Evolutionary conservation across 176 grass and related monocot genomes (phyloP), one percentile per base, ranked within the genome.

Genomic region (Carex kokanica): DNA sequence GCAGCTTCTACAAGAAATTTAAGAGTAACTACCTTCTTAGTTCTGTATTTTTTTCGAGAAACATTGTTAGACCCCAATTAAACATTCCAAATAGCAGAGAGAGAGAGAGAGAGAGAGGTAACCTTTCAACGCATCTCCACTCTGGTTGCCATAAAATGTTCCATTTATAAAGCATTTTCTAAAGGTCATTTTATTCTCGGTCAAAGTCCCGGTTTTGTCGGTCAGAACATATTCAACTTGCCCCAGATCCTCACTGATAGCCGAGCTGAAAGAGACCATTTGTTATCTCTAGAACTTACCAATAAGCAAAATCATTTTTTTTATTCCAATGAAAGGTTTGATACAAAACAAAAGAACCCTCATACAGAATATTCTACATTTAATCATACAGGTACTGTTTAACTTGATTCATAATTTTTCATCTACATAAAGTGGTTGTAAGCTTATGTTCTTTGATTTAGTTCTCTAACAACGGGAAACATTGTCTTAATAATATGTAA

Each of bases 191-290:
- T 58, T 92, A 74, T 97, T 97, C 63, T 97, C 90, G 21, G 94
- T 97, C 43, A 97, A 86, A 45, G 94, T 97, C 34, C 94, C 94
- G 63, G 94, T 97, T 90, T 97, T 97, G 86, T 97, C 94, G 60
- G 92, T 97, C 87, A 97, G 92, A 89, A 97, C 88, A 89, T 97
- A 97, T 79, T 97, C 88, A 92, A 97, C 88, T 78, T 92, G 94
- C 70, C 92, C 94, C 84, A 97, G 88, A 86, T 97, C 94, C 86
- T 97, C 94, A n/a, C 94, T 97, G 59, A 97, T 94, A 68, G 94
- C 94, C 88, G 94, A 94, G 87, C 94, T 97, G 94, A 91, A 97
- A 92, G 41, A 88, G 80, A 86, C 5, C 90, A 63, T 83, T 78
- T 51, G 43, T 88, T 85, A 91, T 74, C 23, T 84, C 61, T 75